Percentiles rank a stretch among this genome's conserved stretches.
Conservation (phyloP, 2,329 filamentous ascomycete species). For the Colletotrichum kahawae region DNA sequence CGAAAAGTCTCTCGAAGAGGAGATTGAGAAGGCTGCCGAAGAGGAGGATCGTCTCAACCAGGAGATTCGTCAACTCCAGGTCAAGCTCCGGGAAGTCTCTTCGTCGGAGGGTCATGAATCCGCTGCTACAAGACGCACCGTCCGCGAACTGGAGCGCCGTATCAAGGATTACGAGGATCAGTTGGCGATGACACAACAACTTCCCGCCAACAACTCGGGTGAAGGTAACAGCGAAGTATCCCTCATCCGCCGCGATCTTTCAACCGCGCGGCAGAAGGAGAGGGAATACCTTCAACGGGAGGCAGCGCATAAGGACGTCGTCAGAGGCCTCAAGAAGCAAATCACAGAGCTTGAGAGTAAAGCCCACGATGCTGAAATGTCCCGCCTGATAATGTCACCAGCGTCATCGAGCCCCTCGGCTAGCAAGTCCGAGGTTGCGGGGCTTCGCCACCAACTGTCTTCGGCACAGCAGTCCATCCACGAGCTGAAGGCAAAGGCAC, state of each 20-base stretch:
- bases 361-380: constrained; percentile 67
- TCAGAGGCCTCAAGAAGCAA: constrained; percentile 68
- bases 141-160: constrained; percentile 68
- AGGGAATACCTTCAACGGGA: constrained; percentile 70
- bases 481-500: constrained; percentile 54
- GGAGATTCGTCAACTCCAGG: constrained; percentile 58
- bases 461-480: constrained; percentile 64
- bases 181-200: constrained; percentile 37
- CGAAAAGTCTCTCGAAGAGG: constrained; percentile 68
- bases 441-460: constrained; percentile 65
- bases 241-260: constrained; percentile 66
- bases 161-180: constrained; percentile 59
- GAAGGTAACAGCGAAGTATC: constrained; percentile 61
- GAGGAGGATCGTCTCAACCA: constrained; percentile 68
- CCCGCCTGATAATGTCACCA: constrained; percentile 49
- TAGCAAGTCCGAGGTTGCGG: constrained; percentile 60
- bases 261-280: constrained; percentile 69
- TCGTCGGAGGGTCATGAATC: constrained; percentile 58
- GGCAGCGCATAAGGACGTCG: constrained; percentile 62
- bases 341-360: constrained; percentile 71
- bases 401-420: constrained; percentile 56
- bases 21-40: constrained; percentile 68
- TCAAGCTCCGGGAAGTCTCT: constrained; percentile 47
- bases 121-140: constrained; percentile 64
- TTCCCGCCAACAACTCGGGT: constrained; percentile 35